These are phyloP conservation scores for Xylaria digitata DNA, from an alignment of 2,329 filamentous ascomycete species.

Conservation along the genomic window DNA sequence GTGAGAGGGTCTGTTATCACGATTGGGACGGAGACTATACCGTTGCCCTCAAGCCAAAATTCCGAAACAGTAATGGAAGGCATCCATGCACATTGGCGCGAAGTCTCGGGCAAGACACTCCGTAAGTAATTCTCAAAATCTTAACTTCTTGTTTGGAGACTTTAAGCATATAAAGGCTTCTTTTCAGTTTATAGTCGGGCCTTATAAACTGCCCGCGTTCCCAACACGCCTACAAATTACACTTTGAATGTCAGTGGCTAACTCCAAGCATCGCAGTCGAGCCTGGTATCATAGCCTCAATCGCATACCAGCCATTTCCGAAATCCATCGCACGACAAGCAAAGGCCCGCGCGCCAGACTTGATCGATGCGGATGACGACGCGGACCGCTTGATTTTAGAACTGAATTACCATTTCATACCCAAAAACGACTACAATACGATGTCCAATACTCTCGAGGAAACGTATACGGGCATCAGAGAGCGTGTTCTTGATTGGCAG, in stretches of 20 bases:
- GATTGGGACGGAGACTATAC: constrained; percentile 54
- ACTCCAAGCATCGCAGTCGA: constrained; percentile 31
- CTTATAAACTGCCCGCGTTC: neutral
- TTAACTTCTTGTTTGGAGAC: neutral
- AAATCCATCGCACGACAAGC: constrained; percentile 52
- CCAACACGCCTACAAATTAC: neutral
- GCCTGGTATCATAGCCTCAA: constrained; percentile 49
- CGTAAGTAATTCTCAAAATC: constrained; percentile 9
- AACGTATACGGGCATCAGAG: constrained; percentile 52
- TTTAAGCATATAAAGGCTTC: neutral
- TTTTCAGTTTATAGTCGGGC: neutral
- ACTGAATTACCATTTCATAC: constrained; percentile 56
- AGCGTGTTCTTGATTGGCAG: constrained; percentile 49
- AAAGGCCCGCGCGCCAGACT: constrained; percentile 50
- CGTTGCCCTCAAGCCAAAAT: constrained; percentile 47
- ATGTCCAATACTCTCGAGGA: constrained; percentile 51
- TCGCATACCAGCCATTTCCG: constrained; percentile 56
- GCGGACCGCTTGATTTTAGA: constrained; percentile 57
- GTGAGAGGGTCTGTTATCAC: constrained; percentile 50
- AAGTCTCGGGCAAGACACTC: constrained; percentile 43
- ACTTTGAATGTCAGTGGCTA: neutral
- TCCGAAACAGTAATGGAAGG: constrained; percentile 47
- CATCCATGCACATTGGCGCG: constrained; percentile 52
- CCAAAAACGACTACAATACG: constrained; percentile 45
- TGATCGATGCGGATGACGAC: constrained; percentile 55